Evolutionary conservation across 179 eudicot species (phyloP), one percentile per base, ranked within the genome.

Genomic region (Gypsophila paniculata): DNA sequence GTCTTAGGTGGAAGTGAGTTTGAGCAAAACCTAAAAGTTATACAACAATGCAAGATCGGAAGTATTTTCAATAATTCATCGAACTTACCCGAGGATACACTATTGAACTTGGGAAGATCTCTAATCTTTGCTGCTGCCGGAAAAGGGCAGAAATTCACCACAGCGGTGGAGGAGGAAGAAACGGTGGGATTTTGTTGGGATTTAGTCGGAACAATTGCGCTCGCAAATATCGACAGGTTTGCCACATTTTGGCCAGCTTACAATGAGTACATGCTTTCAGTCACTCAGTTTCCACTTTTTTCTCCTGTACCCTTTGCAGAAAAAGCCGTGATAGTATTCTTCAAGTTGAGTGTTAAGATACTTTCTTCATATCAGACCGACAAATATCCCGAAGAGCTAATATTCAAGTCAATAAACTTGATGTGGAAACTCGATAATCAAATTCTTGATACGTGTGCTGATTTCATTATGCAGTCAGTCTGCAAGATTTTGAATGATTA

Each of bases 141-240:
- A 18, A 95, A 89, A 80, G 99, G 99, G 32, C 97, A 90, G 62
- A 95, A 95, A 75, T 95, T 95, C 53, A 89, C 91, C 61, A 90
- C 99, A 0, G 86, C 96, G 2, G 73, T 86, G 1, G 99, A 95
- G 79, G 99, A 95, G 82, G 97, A 92, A 73, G 99, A 95, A 65
- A 90, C 93, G 0, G 95, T 92, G 5, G 84, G 80, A 2, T 90
- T 95, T 74, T 95, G 99, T 72, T 95, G 99, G 99, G 97, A 95
- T 63, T 77, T 95, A 59, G 46, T 95, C 17, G 76, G 73, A 5
- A 70, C 80, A 1, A 76, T 90, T 32, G 79, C 82, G 26, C 58
- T 75, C 0, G 82, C 88, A 17, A 95, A 92, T 58, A 57, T 80
- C 22, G 79, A 90, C 59, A 84, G 96, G 19, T 80, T 90, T 68